Evolutionary conservation across 2,329 filamentous ascomycete genomes (phyloP), one percentile per base, ranked within the genome.

Genomic region (Claviceps sp.): DNA sequence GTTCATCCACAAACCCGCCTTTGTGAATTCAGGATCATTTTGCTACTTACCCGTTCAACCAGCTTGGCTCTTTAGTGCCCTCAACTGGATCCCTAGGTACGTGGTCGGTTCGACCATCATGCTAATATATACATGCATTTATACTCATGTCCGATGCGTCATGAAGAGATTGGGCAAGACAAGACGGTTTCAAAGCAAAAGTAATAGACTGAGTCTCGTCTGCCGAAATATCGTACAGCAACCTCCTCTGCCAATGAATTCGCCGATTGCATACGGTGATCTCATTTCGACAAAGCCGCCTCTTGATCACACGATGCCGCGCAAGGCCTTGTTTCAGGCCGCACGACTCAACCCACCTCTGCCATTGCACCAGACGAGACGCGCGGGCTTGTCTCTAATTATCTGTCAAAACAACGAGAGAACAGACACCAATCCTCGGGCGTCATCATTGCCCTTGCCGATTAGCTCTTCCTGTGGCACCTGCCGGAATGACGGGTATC

Each of bases 81-180:
- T 90, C 2, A 77, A 78, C 53, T 91, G 86, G 86, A 74, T 86
- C 7, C 86, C 86, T 38, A 76, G 86, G 48, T 88, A 88, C 56
- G 57, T 86, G 38, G 81, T 88, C 50, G 79, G 85, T 57, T 61
- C 75, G 8, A 69, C 76, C 26, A 84, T 90, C 56, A 67, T 87
- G 37, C 64, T 72, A 30, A 77, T 86, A 2, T 87, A 88, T 48
- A 69, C 77, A 24, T 78, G 77, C 6, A 82, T 89, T n/a, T 89
- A 89, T 62, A 61, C 79, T 11, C 85, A 87, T 56, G 80, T 89
- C 7, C 67, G 70, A 20, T 64, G 68, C 11, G 62, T 70, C 37
- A 70, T 75, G 60, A 63, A 62, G 3, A 64, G 68, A 3, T 73
- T 73, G 51, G 65, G 63, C 22, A 56, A 56, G n/a, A 55, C 49